Percentiles rank a stretch among this genome's conserved stretches.
Conservation (phyloP, 495 filamentous ascomycete genomes). For the Evansstolkia leycettana region DNA sequence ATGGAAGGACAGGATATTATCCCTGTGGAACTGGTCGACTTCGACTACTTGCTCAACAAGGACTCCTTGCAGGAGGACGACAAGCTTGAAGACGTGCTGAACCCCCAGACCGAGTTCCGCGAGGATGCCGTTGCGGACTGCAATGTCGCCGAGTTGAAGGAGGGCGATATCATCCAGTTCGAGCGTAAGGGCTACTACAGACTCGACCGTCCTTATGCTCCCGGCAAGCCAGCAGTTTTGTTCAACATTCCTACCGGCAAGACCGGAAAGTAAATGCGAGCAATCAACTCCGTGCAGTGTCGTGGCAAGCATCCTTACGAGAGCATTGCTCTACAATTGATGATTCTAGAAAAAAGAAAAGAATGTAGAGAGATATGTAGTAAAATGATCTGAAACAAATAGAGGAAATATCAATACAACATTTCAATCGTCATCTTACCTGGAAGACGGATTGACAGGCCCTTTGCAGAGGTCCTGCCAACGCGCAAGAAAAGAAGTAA, state of each 20-base stretch:
- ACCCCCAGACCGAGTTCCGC: slow-evolving; percentile 59
- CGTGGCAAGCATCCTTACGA: background rate
- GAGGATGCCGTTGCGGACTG: slow-evolving; percentile 67
- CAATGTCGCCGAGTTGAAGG: slow-evolving; percentile 62
- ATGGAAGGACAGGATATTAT: slow-evolving; percentile 61
- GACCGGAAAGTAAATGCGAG: slow-evolving; percentile 20
- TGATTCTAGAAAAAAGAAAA: background rate
- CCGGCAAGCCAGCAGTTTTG: slow-evolving; percentile 55
- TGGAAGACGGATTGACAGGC: no score
- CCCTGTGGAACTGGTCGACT: slow-evolving; percentile 76
- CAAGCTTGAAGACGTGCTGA: slow-evolving; percentile 68
- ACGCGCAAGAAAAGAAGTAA: no score
- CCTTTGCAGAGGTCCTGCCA: no score
- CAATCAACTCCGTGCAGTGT: background rate
- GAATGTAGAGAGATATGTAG: no score
- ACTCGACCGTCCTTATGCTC: slow-evolving; percentile 48
- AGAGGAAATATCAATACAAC: no score
- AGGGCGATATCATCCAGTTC: slow-evolving; percentile 84
- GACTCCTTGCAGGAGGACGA: slow-evolving; percentile 79
- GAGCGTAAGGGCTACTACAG: slow-evolving; percentile 88
- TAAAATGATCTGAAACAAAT: no score
- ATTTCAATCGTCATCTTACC: no score
- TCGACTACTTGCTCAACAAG: slow-evolving; percentile 87
- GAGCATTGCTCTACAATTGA: background rate
- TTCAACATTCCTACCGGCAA: slow-evolving; percentile 73